Evolutionary conservation across 225 moss, liverwort and hornwort species (phyloP), one percentile per base, ranked within the genome.

Genomic region (Sphagnum tenellum): DNA sequence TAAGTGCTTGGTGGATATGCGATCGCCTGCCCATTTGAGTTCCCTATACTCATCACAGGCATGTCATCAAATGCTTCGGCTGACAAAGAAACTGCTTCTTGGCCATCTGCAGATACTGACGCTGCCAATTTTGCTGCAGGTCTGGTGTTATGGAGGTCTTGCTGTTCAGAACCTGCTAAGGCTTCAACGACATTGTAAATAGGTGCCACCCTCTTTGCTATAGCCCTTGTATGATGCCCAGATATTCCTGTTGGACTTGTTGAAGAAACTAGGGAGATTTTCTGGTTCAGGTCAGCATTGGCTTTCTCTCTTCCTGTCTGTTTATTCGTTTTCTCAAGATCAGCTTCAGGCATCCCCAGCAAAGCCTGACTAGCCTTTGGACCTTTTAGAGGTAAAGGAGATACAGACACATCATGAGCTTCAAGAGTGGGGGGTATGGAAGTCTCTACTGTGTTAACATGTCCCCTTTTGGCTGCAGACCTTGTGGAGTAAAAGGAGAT

Each of bases 381-480:
- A 58, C 48, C 13, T 55, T 69, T 58, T 55, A 69, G 50, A 46
- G 65, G 60, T 11, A 67, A 48, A 55, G 64, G 65, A 47, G 53
- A 11, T 10, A 59, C 66, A 46, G 67, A 57, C 8, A 12, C 45
- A 60, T 83, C 75, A 65, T 60, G 67, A 68, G 63, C 79, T 67
- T 55, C 74, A 57, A 44, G 48, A 14, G 70, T 53, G 4, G 44
- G 56, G 44, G 60, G 70, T 29, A 29, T 29, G 29, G 29, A 29
- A 29, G 29, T 29, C 29, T 29, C 29, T 29, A 48, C 51, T 52
- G 6, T 52, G 6, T 9, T 52, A 9, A 52, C 9, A 5, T 52
- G 52, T 52, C 52, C 52, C 52, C 73, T 78, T 72, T 74, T 85
- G 59, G 71, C 74, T 61, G 70, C 61, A 65, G 84, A 64, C 45